phyloP scores from a whole-genome alignment of 1,284 basidiomycete genomes.

The Exobasidium rhododendri region DNA sequence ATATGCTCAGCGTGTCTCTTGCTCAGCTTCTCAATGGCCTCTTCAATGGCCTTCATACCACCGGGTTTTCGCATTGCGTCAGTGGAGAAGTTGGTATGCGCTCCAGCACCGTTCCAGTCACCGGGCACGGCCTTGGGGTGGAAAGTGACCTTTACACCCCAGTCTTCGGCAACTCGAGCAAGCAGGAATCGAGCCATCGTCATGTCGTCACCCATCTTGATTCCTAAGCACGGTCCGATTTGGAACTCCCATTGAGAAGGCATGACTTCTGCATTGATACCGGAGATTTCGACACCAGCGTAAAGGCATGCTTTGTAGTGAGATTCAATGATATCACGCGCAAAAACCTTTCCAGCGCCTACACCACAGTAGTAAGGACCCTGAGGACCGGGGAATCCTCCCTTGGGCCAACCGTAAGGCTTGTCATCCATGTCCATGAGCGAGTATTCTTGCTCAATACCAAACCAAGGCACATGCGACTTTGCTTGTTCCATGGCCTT shows the following conservation, averaged over 20 bases:
- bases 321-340: conserved; percentile 97
- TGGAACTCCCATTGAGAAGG: conserved; percentile 99
- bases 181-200: conserved; percentile 53
- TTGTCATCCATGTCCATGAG: conserved; percentile 88
- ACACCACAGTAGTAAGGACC: conserved; percentile 99
- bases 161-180: conserved; percentile 74
- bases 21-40: conserved; percentile 69
- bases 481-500: conserved; percentile 51
- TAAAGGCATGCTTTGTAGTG: conserved; percentile 96
- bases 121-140: conserved; percentile 97
- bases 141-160: conserved; percentile 92
- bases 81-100: conserved; percentile 59
- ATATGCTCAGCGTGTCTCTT: conserved; percentile 57
- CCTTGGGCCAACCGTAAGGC: conserved; percentile 82
- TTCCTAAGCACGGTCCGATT: conserved; percentile 95
- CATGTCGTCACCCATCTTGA: conserved; percentile 87
- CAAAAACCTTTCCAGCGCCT: conserved; percentile 93
- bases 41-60: conserved; percentile 90
- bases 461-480: conserved; percentile 79
- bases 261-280: conserved; percentile 99
- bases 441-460: conserved; percentile 98
- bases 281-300: conserved; percentile 94
- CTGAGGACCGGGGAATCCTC: conserved; percentile 98
- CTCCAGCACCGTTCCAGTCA: conserved; percentile 99
- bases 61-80: conserved; percentile 42